Evolutionary conservation across 176 grass and related monocot species (phyloP), one percentile per base, ranked within the genome.

Genomic region (Carex kokanica): DNA sequence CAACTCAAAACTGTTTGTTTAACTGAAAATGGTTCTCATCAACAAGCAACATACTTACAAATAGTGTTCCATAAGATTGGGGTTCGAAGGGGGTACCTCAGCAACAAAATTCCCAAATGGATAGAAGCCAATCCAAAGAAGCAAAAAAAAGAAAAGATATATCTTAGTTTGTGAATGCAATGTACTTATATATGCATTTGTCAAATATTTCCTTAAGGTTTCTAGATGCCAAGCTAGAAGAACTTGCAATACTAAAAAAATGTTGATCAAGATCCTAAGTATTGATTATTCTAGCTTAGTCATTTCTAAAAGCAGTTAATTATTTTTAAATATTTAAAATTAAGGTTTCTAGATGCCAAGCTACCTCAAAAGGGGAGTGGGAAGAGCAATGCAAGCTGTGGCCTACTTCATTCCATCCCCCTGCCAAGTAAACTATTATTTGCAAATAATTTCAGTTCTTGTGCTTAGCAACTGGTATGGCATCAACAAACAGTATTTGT

Each of bases 371-470:
- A 91, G 89, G 93, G 82, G 87, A 93, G 83, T 98, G 92, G 95
- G 83, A 98, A 75, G 89, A 95, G 82, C 95, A 98, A 18, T 95
- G 92, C 88, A 93, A 90, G 87, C 81, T 98, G 55, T 98, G 95
- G 95, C 95, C 95, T 87, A 98, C 95, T 72, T 98, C 95, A 59
- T 98, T 90, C 77, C 95, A 98, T 86, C 95, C 95, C 43, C 79
- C 86, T 60, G 60, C 83, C 14, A 86, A 90, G 95, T 98, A 85
- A 91, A 60, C 5, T 16, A 73, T 60, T 56, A 2, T 16, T 20
- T 34, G 32, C 17, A 70, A 3, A 14, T 86, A 74, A 59, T 66
- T 65, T 74, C 61, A 84, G 34, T 36, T 20, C 54, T 5, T 32
- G 54, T 74, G 18, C n/a, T 83, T 87, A 15, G 41, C 34, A 20